These are phyloP conservation scores for Chrysophaeum taylorii DNA, from an alignment of 352 stramenopile genomes.

Conservation along the genomic window DNA sequence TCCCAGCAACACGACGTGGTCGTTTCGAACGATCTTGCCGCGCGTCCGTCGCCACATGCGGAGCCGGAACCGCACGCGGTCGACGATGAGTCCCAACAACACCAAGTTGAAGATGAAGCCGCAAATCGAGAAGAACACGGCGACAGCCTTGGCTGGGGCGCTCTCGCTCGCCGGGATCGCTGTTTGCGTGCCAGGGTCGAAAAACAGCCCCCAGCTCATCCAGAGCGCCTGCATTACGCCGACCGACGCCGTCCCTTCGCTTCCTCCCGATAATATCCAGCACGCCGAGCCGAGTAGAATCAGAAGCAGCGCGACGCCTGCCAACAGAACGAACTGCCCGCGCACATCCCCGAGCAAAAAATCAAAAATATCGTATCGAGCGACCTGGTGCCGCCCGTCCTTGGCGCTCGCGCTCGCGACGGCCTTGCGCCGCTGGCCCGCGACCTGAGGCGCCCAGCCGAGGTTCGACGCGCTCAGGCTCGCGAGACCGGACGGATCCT, in stretches of 20 bases:
- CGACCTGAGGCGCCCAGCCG: no score
- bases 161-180: not conserved
- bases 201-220: not conserved
- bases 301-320: not conserved
- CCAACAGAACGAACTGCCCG: not conserved
- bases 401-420: not conserved
- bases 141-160: not conserved
- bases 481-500: no score
- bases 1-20: not conserved
- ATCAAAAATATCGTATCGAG: not conserved
- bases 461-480: not conserved
- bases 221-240: not conserved
- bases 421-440: not conserved
- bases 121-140: not conserved
- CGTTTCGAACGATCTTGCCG: not conserved
- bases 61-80: not conserved
- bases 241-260: not conserved
- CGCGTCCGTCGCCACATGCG: not conserved
- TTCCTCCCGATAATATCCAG: not conserved
- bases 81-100: not conserved
- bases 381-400: not conserved
- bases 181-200: conserved; percentile 2
- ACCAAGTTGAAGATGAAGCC: conserved; percentile 1
- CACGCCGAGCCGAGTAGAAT: not conserved
- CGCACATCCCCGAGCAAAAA: not conserved